A percentile compares a stretch with the other conserved stretches of the same genome.
phyloP scores from a whole-genome alignment of 495 filamentous ascomycete genomes.

The Letharia columbiana region DNA sequence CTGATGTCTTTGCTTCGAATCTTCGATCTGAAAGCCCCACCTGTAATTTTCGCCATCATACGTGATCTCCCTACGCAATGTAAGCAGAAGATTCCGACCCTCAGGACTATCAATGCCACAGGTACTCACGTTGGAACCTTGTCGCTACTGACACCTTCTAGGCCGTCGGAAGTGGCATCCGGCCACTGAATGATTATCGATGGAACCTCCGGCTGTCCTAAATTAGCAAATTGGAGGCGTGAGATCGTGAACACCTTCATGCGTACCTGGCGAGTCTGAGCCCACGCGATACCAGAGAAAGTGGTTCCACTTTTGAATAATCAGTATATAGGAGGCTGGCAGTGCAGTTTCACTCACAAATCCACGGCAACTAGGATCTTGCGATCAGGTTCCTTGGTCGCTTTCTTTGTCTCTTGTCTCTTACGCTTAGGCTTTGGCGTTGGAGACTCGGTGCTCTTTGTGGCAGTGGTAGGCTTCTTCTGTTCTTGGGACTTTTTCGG shows the following conservation, averaged over 20 bases:
- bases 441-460: neutral
- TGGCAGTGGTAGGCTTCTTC: neutral
- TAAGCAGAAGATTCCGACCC: neutral
- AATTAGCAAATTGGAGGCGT: neutral
- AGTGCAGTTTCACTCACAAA: constrained; percentile 14
- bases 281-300: constrained; percentile 44
- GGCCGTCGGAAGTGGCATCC: constrained; percentile 17
- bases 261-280: constrained; percentile 30
- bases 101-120: neutral
- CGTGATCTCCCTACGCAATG: constrained; percentile 24
- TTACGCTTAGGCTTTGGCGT: neutral
- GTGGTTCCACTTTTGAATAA: constrained; percentile 37
- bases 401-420: neutral
- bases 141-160: constrained; percentile 30
- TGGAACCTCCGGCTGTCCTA: constrained; percentile 26
- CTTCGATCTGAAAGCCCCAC: constrained; percentile 46
- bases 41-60: constrained; percentile 32
- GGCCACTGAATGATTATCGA: constrained; percentile 28
- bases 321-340: constrained; percentile 18
- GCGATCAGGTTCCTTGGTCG: constrained; percentile 8
- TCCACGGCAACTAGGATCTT: constrained; percentile 25
- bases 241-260: neutral
- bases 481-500: neutral
- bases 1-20: constrained; percentile 35
- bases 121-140: constrained; percentile 31